phyloP scores from a whole-genome alignment of 768 basidiomycete species.

The Russula sp. region DNA sequence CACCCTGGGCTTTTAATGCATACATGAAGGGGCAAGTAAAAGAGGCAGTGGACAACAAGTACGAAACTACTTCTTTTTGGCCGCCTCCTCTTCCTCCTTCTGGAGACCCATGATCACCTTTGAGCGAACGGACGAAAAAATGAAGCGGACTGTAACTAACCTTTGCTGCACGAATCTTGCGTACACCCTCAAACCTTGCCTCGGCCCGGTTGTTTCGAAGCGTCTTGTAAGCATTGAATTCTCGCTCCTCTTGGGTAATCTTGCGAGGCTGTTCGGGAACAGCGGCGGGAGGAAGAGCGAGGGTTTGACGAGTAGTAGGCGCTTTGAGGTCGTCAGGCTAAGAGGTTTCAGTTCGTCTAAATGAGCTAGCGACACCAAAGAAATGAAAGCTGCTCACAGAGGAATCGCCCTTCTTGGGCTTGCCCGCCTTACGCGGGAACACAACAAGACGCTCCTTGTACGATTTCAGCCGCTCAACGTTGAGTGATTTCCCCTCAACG shows the following conservation, averaged over 20 bases:
- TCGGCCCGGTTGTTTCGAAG: conserved; percentile 82
- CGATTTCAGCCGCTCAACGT: conserved; percentile 89
- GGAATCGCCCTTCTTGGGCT: conserved; percentile 95
- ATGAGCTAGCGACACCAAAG: conserved; percentile 15
- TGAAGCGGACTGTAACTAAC: conserved; percentile 42
- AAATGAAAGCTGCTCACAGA: conserved; percentile 52
- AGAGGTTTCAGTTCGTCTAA: not conserved
- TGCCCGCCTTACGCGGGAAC: conserved; percentile 94
- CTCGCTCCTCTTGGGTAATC: conserved; percentile 87
- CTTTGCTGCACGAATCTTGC: conserved; percentile 85
- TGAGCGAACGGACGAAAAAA: conserved; percentile 27
- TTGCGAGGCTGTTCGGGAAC: conserved; percentile 83
- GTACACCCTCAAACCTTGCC: conserved; percentile 79
- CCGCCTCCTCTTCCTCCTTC: conserved; percentile 91
- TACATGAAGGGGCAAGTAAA: conserved; percentile 34
- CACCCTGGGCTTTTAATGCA: conserved; percentile 40
- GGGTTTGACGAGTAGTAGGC: conserved; percentile 61
- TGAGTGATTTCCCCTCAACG: conserved; percentile 94
- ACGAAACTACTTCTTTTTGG: conserved; percentile 77
- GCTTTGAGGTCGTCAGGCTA: conserved; percentile 83
- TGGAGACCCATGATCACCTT: conserved; percentile 36
- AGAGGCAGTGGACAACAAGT: conserved; percentile 28
- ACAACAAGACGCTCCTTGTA: conserved; percentile 93
- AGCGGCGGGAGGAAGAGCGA: conserved; percentile 67
- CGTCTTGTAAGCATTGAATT: conserved; percentile 83